Percentiles rank a stretch among this genome's conserved stretches.
Evolutionary conservation across 495 filamentous ascomycete species (phyloP).

Genomic region (Penicillium bovifimosum): DNA sequence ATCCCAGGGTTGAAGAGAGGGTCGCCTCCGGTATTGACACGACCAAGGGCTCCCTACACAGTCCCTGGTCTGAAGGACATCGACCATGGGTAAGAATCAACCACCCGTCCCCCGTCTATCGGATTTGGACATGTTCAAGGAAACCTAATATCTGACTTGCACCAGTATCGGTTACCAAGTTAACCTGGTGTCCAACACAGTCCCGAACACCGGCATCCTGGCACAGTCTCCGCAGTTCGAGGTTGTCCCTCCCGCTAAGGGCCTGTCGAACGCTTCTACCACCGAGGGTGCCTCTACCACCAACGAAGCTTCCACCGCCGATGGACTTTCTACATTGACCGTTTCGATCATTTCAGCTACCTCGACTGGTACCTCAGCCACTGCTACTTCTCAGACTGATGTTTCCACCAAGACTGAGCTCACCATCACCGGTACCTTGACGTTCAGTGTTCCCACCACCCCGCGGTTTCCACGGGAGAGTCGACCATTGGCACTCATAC

Average conservation of each 20-base stretch:
- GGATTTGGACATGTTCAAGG: background rate
- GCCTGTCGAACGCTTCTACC: conserved; percentile 12
- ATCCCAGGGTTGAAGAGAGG: conserved; percentile 41
- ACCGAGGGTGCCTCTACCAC: conserved; percentile 4
- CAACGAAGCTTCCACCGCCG: conserved; percentile 8
- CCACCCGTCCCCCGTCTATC: background rate
- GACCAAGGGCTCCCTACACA: conserved; percentile 33
- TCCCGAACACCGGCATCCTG: conserved; percentile 35
- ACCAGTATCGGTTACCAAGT: conserved; percentile 36
- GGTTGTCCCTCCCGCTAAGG: conserved; percentile 19
- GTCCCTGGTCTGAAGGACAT: conserved; percentile 19
- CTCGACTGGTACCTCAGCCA: conserved; percentile 5
- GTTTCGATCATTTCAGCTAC: background rate
- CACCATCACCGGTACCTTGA: conserved; percentile 6
- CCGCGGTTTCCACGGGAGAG: background rate
- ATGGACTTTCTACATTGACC: background rate
- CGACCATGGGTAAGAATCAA: conserved; percentile 23
- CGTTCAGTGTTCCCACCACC: background rate
- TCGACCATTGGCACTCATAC: background rate
- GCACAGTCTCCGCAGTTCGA: conserved; percentile 39
- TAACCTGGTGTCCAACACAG: conserved; percentile 29
- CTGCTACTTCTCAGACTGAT: no score
- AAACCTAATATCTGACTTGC: conserved; percentile 1
- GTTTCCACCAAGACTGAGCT: background rate
- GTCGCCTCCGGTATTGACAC: conserved; percentile 35